phyloP scores from a whole-genome alignment of 768 basidiomycete genomes.

The Brasilioporus rufonigricans region DNA sequence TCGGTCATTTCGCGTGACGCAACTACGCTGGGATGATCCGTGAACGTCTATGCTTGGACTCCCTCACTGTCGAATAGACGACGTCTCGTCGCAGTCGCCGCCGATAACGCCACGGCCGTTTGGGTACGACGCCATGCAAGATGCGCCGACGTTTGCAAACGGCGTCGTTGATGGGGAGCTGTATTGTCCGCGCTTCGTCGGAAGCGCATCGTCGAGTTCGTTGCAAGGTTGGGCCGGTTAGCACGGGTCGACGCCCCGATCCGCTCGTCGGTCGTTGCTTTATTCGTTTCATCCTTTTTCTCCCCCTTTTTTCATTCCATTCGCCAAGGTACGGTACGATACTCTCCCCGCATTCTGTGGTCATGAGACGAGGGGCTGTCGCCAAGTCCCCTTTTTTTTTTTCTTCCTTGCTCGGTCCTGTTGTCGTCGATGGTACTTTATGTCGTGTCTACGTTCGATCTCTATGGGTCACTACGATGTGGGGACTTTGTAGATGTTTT shows the following conservation, averaged over 20 bases:
- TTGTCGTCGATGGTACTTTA: not conserved
- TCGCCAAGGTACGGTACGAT: not conserved
- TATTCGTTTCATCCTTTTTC: not conserved
- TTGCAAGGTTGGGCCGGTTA: slow-evolving; percentile 31
- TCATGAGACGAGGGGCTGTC: not conserved
- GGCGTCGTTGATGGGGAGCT: slow-evolving; percentile 5
- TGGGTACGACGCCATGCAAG: slow-evolving; percentile 13
- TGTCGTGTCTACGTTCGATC: not conserved
- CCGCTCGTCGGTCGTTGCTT: not conserved
- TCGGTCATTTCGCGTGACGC: not conserved
- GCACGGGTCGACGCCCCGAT: not conserved
- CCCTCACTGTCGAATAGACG: not conserved
- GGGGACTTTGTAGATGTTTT: slow-evolving; percentile 17
- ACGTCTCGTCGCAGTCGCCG: slow-evolving; percentile 6
- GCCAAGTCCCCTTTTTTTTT: not conserved
- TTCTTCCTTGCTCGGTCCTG: not conserved
- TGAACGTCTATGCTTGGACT: slow-evolving; percentile 2
- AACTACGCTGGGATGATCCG: slow-evolving; percentile 1
- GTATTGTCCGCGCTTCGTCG: slow-evolving; percentile 9
- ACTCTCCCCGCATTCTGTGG: not conserved
- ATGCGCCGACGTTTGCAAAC: slow-evolving; percentile 1
- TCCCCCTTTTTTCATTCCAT: not conserved
- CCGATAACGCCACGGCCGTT: slow-evolving; percentile 4
- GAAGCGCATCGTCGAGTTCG: slow-evolving; percentile 26
- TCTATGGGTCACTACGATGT: not conserved